phyloP scores from a whole-genome alignment of 345 rosid species.

The Populus pruinosa region DNA sequence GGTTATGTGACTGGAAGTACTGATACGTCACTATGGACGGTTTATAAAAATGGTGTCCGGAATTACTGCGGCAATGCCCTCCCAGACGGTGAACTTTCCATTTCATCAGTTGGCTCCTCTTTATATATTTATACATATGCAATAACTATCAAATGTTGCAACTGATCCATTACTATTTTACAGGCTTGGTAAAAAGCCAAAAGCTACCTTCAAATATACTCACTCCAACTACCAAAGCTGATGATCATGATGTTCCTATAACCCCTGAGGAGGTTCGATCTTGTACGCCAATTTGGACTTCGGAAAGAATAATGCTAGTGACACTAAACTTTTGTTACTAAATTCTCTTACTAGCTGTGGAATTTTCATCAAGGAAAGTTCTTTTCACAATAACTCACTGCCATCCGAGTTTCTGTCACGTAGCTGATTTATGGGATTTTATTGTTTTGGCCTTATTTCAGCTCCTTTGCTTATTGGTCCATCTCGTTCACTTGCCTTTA shows the following conservation, averaged over 20 bases:
- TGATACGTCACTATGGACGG: conserved; percentile 94
- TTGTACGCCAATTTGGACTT: background rate
- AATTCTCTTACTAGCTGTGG: too few species aligned
- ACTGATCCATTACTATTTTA: conserved; percentile 7
- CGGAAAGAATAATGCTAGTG: background rate
- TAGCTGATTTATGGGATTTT: background rate
- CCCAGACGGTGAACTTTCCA: conserved; percentile 57
- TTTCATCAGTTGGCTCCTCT: background rate
- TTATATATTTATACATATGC: background rate
- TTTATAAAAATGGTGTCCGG: conserved; percentile 69
- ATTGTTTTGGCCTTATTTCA: background rate
- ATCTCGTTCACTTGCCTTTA: conserved; percentile 14
- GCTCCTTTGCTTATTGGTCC: conserved; percentile 8
- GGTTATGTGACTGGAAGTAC: conserved; percentile 96
- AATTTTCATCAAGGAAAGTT: too few species aligned
- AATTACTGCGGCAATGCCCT: conserved; percentile 84
- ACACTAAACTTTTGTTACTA: background rate
- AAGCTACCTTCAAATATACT: conserved; percentile 68
- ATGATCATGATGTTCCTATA: conserved; percentile 77
- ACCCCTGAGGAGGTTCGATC: conserved; percentile 61
- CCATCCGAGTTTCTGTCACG: background rate
- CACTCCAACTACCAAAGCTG: conserved; percentile 87
- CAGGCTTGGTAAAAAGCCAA: conserved; percentile 73
- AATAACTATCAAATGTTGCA: background rate
- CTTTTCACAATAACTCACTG: background rate